A percentile compares a stretch with the other conserved stretches of the same genome.
phyloP scores from a whole-genome alignment of 2,329 filamentous ascomycete genomes.

The Scorias spongiosa region DNA sequence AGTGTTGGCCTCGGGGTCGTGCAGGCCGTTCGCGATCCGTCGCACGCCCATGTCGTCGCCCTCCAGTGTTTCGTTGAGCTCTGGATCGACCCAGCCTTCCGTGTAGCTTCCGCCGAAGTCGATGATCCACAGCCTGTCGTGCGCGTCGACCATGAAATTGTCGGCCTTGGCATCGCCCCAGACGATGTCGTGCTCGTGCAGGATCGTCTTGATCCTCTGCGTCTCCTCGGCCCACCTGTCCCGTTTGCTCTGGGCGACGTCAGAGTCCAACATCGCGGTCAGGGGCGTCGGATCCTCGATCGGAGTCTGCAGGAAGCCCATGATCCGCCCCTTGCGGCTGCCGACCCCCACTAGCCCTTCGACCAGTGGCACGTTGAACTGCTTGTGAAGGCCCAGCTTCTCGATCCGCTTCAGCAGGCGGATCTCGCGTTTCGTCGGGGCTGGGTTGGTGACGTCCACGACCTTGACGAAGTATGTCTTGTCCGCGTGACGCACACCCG shows the following conservation, averaged over 20 bases:
- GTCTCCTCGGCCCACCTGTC: slow-evolving; percentile 17
- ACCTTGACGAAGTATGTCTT: slow-evolving; percentile 19
- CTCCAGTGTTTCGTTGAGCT: slow-evolving; percentile 20
- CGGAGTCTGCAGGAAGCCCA: slow-evolving; percentile 20
- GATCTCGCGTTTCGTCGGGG: slow-evolving; percentile 20
- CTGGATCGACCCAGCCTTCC: slow-evolving; percentile 23
- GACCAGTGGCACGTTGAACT: slow-evolving; percentile 17
- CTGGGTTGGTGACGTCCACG: slow-evolving; percentile 16
- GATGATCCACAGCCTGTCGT: slow-evolving; percentile 24
- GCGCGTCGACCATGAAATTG: slow-evolving; percentile 24
- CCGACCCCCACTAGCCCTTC: slow-evolving; percentile 14
- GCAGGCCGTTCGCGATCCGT: slow-evolving; percentile 16
- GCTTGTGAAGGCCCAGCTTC: slow-evolving; percentile 11
- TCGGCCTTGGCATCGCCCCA: slow-evolving; percentile 28
- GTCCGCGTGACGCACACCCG: slow-evolving; percentile 5
- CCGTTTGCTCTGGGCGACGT: slow-evolving; percentile 16
- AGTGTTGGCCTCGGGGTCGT: slow-evolving; percentile 14
- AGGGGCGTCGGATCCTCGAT: slow-evolving; percentile 18
- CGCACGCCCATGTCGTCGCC: slow-evolving; percentile 19
- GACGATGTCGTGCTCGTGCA: slow-evolving; percentile 21
- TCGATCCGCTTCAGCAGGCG: slow-evolving; percentile 16
- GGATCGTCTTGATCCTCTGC: slow-evolving; percentile 11
- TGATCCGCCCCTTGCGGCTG: slow-evolving; percentile 10
- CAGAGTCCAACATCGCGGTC: slow-evolving; percentile 16
- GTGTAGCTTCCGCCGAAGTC: slow-evolving; percentile 25